Base-by-base conservation (phyloP, 2,329 filamentous ascomycete species). In the Claviceps sp. region DNA sequence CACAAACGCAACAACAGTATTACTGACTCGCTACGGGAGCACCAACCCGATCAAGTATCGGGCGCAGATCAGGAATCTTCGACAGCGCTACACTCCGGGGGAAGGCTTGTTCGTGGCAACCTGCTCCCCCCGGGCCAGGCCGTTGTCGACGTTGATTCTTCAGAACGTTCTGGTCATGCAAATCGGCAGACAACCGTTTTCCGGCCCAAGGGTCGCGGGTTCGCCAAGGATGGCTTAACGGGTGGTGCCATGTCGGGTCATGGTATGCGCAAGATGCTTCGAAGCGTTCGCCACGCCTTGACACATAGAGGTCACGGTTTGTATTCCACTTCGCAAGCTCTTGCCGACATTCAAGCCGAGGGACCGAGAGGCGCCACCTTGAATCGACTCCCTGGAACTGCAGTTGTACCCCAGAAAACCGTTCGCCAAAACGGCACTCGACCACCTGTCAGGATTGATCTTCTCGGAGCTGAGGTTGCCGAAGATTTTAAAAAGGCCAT, bases 1-100 rank as follows among this genome's bases (percentile, higher is more conserved):
- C 89, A 95, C 67, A 90, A 89, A 66, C 82, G 89, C 22, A 95
- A 87, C 62, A 89, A 84, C 48, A 96, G 90, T 64, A 84, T 93
- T 60, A 87, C 86, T 0, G 88, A 96, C 67, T 91, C 90, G 1
- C 67, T 91, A 49, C 75, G 89, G 58, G 87, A 93, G 67, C 83
- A 70, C 68, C 79, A 65, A 22, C 66, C 67, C 5, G 76, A 79
- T 46, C 76, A 72, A 54, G 62, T 73, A 4, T 63, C 74, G 2
- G 72, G 73, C 56, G 78, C 76, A 56, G 77, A 77, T 22, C 70
- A 74, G 3, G 79, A 82, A 53, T 68, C 83, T 16, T 67, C 82
- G 14, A 74, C 84, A 56, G 75, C 82, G 9, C 72, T 83, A 22
- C 81, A 85, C 13, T 84, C 88, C 60, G 82, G 85, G 4, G 89